A percentile compares a stretch with the other conserved stretches of the same genome.
These are phyloP conservation scores for Solanum pimpinellifolium DNA, from an alignment of 257 asterid genomes.

Conservation along the genomic window DNA sequence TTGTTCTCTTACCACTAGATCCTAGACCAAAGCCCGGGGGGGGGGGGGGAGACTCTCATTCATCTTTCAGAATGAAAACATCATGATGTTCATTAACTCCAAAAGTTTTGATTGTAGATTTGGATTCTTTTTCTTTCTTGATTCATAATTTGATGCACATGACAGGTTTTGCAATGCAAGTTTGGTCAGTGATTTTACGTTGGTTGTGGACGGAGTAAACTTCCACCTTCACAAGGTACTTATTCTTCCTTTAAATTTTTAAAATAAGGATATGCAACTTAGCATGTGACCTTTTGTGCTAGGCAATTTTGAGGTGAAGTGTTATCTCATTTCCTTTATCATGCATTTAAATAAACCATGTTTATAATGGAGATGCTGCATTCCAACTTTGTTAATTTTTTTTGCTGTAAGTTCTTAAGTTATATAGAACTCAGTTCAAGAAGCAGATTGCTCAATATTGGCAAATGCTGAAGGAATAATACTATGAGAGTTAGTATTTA, in stretches of 20 bases:
- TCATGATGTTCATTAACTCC: neutral
- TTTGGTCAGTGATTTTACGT: slow-evolving; percentile 65
- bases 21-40: neutral
- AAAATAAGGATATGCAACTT: neutral
- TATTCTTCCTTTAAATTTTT: slow-evolving; percentile 1
- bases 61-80: neutral
- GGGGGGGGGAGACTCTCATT: neutral
- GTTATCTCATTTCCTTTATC: neutral
- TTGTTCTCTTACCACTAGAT: neutral
- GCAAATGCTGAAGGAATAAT: neutral
- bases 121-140: neutral
- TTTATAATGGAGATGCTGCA: neutral
- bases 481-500: neutral
- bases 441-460: neutral
- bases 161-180: slow-evolving; percentile 68
- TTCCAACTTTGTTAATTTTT: neutral
- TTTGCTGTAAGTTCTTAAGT: neutral
- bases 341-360: neutral
- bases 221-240: slow-evolving; percentile 94
- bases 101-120: neutral
- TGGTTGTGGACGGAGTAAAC: slow-evolving; percentile 52
- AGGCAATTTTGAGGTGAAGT: neutral
- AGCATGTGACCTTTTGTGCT: neutral
- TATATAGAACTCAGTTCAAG: neutral
- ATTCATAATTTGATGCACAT: slow-evolving; percentile 3